Conservation (phyloP, 176 grass and related monocot species). For the Carex kokanica region DNA sequence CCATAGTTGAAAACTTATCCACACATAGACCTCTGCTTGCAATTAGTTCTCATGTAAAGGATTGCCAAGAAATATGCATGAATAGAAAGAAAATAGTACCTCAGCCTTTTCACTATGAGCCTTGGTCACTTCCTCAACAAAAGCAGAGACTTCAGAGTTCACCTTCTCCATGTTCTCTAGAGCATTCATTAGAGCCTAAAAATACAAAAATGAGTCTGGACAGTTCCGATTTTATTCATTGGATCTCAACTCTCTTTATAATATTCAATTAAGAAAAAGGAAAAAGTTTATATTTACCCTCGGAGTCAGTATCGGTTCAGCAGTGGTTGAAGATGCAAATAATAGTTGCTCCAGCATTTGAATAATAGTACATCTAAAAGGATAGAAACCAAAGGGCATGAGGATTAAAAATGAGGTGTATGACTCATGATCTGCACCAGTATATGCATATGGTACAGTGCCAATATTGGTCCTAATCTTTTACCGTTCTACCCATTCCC, state of each 20-base stretch:
- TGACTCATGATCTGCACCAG: not conserved
- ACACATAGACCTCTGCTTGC: not conserved
- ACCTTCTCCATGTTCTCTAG: constrained; percentile 98
- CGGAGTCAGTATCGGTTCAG: constrained; percentile 88
- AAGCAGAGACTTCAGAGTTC: constrained; percentile 85
- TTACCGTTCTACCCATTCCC: not conserved
- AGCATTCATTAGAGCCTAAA: constrained; percentile 80
- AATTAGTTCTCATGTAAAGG: not conserved
- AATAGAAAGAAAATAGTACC: constrained; percentile 36
- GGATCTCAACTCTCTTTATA: not conserved
- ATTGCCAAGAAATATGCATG: not conserved
- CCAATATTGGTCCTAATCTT: not conserved
- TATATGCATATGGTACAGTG: constrained; percentile 16
- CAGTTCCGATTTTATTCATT: not conserved
- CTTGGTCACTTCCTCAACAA: constrained; percentile 92
- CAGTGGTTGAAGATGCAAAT: constrained; percentile 87
- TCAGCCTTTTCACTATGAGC: constrained; percentile 92
- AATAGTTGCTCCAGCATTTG: constrained; percentile 91
- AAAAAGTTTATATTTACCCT: constrained; percentile 51
- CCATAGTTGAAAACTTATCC: not conserved
- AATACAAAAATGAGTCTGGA: not conserved
- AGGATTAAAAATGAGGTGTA: constrained; percentile 3
- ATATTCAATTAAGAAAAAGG: constrained; percentile 14
- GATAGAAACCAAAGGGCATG: constrained; percentile 10
- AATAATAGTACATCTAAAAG: constrained; percentile 81